Evolutionary conservation across 116 monocot species (phyloP).

Genomic region (Zostera marina): DNA sequence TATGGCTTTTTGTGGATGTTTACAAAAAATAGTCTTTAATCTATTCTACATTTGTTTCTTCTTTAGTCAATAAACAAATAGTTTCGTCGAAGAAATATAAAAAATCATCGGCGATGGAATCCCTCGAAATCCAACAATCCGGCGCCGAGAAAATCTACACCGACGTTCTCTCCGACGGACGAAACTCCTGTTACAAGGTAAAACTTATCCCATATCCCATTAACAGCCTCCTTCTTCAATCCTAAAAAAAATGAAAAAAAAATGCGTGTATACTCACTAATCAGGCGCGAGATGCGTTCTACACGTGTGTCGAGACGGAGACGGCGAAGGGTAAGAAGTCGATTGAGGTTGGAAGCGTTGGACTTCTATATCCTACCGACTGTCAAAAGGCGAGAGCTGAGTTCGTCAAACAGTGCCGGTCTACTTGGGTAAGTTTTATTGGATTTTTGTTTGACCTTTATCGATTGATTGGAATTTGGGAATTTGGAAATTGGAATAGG

Average conservation of each 20-base stretch:
- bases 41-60: too few relatives aligned
- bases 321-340: conserved; percentile 57
- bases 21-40: too few relatives aligned
- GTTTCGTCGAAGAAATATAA: too few relatives aligned
- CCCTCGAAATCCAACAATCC: not conserved
- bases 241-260: not conserved
- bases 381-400: conserved; percentile 47
- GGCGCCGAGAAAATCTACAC: conserved; percentile 11
- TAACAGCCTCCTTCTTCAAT: not conserved
- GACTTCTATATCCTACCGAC: conserved; percentile 66
- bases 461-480: not conserved
- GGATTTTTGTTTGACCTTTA: not conserved
- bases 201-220: not conserved
- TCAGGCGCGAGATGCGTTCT: conserved; percentile 81
- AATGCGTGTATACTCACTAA: not conserved
- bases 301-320: conserved; percentile 72
- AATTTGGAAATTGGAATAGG: conserved; percentile 20
- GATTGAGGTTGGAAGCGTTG: conserved; percentile 71
- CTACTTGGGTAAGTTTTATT: conserved; percentile 40
- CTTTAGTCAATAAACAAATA: too few relatives aligned
- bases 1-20: too few relatives aligned
- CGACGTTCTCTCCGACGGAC: conserved; percentile 45
- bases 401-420: conserved; percentile 56
- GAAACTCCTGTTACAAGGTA: conserved; percentile 56
- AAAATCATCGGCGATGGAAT: too few relatives aligned